Conservation (phyloP, 1,139 yeast genomes). For the Protomyces arabidopsidicola region DNA sequence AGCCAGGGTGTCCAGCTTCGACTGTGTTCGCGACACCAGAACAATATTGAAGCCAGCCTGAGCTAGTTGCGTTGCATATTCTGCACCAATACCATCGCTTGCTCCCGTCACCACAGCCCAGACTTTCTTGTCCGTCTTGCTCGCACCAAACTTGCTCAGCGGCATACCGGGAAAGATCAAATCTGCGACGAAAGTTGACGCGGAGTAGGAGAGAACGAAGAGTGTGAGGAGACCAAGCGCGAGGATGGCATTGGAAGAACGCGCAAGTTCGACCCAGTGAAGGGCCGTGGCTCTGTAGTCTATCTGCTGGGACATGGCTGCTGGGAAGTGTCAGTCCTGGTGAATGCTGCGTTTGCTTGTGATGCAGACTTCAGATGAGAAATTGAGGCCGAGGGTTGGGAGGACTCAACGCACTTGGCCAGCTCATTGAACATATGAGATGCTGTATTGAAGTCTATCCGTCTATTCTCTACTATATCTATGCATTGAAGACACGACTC, state of each 20-base stretch:
- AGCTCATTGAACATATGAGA: too few relatives aligned
- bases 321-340: too few relatives aligned
- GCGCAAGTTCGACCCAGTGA: conserved; percentile 5
- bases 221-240: conserved; percentile 11
- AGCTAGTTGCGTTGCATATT: conserved; percentile 82
- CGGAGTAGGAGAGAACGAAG: conserved; percentile 11
- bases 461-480: background rate
- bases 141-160: conserved; percentile 66
- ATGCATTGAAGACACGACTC: conserved; percentile 7
- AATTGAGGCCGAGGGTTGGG: too few relatives aligned
- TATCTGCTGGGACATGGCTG: conserved; percentile 1
- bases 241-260: conserved; percentile 11
- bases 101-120: conserved; percentile 98
- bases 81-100: conserved; percentile 96
- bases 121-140: conserved; percentile 42
- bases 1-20: conserved; percentile 66
- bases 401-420: too few relatives aligned
- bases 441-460: too few relatives aligned
- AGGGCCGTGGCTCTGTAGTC: conserved; percentile 10
- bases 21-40: conserved; percentile 74
- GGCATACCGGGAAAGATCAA: conserved; percentile 20
- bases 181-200: conserved; percentile 12
- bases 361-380: too few relatives aligned
- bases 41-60: conserved; percentile 74
- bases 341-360: too few relatives aligned